Percentiles rank a stretch among this genome's conserved stretches.
Conservation (phyloP, 495 filamentous ascomycete genomes). For the Aspergillus leporis region DNA sequence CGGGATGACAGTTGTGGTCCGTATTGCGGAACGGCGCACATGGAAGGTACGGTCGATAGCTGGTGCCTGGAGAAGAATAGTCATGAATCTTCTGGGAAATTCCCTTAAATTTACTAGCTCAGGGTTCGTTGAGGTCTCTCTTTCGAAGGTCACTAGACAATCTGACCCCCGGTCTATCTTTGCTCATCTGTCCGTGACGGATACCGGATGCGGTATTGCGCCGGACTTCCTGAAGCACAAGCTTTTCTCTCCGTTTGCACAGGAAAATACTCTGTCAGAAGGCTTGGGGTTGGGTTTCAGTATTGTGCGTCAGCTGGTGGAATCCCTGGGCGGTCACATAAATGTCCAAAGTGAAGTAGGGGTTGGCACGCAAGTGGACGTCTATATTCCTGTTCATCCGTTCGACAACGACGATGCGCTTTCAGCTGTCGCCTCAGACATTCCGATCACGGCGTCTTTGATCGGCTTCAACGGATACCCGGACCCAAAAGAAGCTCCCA, state of each 20-base stretch:
- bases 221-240: constrained; percentile 64
- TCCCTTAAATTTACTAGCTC: constrained; percentile 66
- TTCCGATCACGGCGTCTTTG: constrained; percentile 21
- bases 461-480: constrained; percentile 34
- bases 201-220: constrained; percentile 71
- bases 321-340: constrained; percentile 58
- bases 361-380: constrained; percentile 59
- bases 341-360: constrained; percentile 57
- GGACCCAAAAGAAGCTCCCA: constrained; percentile 27
- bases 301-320: constrained; percentile 66
- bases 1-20: constrained; percentile 50
- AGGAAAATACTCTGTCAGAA: constrained; percentile 64
- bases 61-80: constrained; percentile 62
- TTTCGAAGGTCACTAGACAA: constrained; percentile 33
- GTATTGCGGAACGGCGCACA: constrained; percentile 51
- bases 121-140: constrained; percentile 58
- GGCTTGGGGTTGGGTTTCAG: constrained; percentile 72
- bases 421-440: not conserved
- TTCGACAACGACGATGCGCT: not conserved
- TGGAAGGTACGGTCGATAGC: constrained; percentile 60
- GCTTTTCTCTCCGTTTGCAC: constrained; percentile 69
- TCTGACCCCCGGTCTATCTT: constrained; percentile 14
- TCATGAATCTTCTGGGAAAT: constrained; percentile 76
- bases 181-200: constrained; percentile 55
- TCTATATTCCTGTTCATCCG: constrained; percentile 45